Base-by-base conservation (phyloP, 768 basidiomycete genomes). In the Tricholomella constricta region DNA sequence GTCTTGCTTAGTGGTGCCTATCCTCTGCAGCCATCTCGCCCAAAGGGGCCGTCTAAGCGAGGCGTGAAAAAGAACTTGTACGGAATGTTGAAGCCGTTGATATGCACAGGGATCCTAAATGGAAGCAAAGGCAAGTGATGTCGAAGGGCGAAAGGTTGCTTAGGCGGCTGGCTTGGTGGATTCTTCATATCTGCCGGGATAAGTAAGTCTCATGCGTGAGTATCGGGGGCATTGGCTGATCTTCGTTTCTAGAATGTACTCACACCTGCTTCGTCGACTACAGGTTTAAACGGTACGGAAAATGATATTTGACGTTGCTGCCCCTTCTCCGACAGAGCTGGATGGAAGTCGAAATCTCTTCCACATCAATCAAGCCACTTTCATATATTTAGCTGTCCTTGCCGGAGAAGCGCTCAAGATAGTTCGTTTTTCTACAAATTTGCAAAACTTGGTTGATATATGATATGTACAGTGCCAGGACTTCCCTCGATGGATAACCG, bases 21-120 rank as follows among this genome's bases (percentile, higher is more conserved):
- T 81, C 27, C 68, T 80, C 20, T 74, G 72, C 25, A 70, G 70
- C 47, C 80, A 77, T 56, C 72, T 81, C 15, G 70, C 76, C 0
- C 74, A 77, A 47, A 64, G 73, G 23, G 80, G 80, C 8, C 72
- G 73, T 32, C 70, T 78, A 19, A 81, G 78, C 55, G 81, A 78
- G 55, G 76, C 76, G 3, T 78, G 78, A 76, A 76, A 77, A 62
- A 55, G 78, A 29, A 68, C 72, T n/a, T 75, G 76, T 4, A 68
- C 64, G 42, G 73, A 67, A 65, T 47, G 76, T 75, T 17, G 63
- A 72, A 57, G 69, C 76, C 19, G 69, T 76, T 23, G 75, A 77
- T 1, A 68, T 79, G 66, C 76, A 77, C 51, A 68, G 71, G 37
- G 78, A 78, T 60, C 75, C 75, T 8, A 69, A 65, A 45, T 74